phyloP scores from a whole-genome alignment of 495 filamentous ascomycete species.

The Daldinia childiae region DNA sequence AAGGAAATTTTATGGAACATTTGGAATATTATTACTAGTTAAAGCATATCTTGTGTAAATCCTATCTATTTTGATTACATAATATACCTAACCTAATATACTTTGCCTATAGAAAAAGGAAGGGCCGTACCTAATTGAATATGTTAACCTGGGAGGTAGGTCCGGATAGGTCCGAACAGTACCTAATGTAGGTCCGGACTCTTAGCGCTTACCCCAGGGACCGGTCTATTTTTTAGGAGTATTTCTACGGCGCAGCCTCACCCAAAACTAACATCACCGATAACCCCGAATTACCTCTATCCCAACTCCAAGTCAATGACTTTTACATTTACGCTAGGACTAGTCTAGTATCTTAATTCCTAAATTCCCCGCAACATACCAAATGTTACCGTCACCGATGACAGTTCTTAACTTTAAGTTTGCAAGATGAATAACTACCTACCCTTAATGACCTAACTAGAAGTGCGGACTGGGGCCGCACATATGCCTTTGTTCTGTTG shows the following conservation, averaged over 20 bases:
- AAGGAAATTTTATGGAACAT: neutral
- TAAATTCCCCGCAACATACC: constrained; percentile 18
- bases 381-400: too few relatives aligned
- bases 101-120: too few relatives aligned
- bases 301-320: neutral
- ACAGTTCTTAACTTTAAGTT: too few relatives aligned
- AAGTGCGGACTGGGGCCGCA: constrained; percentile 1
- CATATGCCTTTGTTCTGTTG: neutral
- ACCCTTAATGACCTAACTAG: constrained; percentile 6
- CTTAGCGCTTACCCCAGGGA: too few relatives aligned
- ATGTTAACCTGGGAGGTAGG: too few relatives aligned
- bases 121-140: too few relatives aligned
- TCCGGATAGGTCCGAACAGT: too few relatives aligned
- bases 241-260: constrained; percentile 14
- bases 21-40: constrained; percentile 1
- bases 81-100: too few relatives aligned
- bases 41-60: too few relatives aligned
- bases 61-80: too few relatives aligned
- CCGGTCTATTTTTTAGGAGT: neutral
- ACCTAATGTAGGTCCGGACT: too few relatives aligned
- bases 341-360: too few relatives aligned
- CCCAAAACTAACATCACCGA: constrained; percentile 1
- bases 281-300: neutral
- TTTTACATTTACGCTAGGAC: constrained; percentile 1
- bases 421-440: constrained; percentile 26